phyloP scores from a whole-genome alignment of 345 rosid species.

The Ricinus communis region DNA sequence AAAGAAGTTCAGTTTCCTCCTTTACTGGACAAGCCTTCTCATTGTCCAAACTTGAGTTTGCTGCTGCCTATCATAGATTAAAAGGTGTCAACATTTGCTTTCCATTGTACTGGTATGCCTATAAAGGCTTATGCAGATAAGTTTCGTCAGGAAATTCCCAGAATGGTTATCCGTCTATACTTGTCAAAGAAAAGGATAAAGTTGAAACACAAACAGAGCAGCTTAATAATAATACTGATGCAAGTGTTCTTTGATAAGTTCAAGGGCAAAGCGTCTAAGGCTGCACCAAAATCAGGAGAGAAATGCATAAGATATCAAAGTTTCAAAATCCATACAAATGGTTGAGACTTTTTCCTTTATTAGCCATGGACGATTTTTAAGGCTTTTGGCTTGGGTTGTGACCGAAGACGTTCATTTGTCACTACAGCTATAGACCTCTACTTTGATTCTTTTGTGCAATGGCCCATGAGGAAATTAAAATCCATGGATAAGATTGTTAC shows the following conservation, averaged over 20 bases:
- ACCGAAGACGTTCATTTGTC: constrained; percentile 88
- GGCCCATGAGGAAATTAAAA: constrained; percentile 91
- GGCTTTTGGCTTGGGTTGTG: constrained; percentile 89
- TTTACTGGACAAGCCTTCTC: constrained; percentile 89
- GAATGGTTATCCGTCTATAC: constrained; percentile 77
- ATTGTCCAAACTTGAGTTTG: constrained; percentile 80
- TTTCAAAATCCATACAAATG: constrained; percentile 78
- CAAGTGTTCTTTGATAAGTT: constrained; percentile 49
- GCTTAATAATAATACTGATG: constrained; percentile 35
- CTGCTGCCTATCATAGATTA: constrained; percentile 83
- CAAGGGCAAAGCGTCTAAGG: constrained; percentile 85
- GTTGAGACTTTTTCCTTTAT: constrained; percentile 73
- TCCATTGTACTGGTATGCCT: constrained; percentile 97
- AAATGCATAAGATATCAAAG: constrained; percentile 61
- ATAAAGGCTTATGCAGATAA: constrained; percentile 96
- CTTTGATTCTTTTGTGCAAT: constrained; percentile 72
- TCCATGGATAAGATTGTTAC: constrained; percentile 84
- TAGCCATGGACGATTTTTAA: constrained; percentile 75
- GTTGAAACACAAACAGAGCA: constrained; percentile 26
- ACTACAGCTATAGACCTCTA: constrained; percentile 80
- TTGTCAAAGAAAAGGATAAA: constrained; percentile 41
- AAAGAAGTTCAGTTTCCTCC: too few relatives aligned
- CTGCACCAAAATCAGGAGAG: constrained; percentile 74
- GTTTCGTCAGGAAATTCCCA: constrained; percentile 63
- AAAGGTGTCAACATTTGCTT: constrained; percentile 85